These are phyloP conservation scores for Ceratobasidium sp. DNA, from an alignment of 1,284 basidiomycete species.

Conservation along the genomic window DNA sequence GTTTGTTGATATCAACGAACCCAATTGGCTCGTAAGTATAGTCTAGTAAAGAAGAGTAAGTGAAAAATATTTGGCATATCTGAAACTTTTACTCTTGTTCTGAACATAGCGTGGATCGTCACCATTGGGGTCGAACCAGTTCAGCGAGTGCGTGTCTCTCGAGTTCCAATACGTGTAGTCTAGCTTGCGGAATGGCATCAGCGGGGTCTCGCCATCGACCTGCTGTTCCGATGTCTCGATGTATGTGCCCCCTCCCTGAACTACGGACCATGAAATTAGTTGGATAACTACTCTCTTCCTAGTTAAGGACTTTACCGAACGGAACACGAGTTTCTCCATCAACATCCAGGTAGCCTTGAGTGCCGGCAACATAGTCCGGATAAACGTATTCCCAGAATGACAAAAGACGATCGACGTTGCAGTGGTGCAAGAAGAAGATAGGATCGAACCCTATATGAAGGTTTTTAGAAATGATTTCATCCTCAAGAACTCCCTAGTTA, in stretches of 20 bases:
- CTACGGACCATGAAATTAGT: not conserved
- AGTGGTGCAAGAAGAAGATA: conserved; percentile 42
- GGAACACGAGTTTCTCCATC: not conserved
- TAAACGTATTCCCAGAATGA: conserved; percentile 40
- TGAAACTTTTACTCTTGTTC: too few species aligned
- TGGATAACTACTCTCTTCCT: too few species aligned
- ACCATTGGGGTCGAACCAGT: too few species aligned
- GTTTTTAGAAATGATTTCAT: not conserved
- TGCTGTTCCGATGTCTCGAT: not conserved
- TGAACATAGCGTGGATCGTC: too few species aligned
- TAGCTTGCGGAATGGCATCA: conserved; percentile 40
- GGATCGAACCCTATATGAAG: conserved; percentile 40
- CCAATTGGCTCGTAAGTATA: not conserved
- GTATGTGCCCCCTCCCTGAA: conserved; percentile 5
- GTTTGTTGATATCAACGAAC: not conserved
- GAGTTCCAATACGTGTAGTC: conserved; percentile 40
- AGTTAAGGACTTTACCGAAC: not conserved
- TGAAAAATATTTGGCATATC: too few species aligned
- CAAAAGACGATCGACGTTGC: conserved; percentile 40
- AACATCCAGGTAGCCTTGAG: conserved; percentile 16
- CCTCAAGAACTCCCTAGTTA: not conserved
- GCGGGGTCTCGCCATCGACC: conserved; percentile 9
- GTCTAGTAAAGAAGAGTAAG: too few species aligned
- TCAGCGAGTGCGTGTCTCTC: too few species aligned
- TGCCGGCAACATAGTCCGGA: conserved; percentile 37